Base-by-base conservation (phyloP, 23 red algal genomes). In the Gracilaria vermiculophylla region DNA sequence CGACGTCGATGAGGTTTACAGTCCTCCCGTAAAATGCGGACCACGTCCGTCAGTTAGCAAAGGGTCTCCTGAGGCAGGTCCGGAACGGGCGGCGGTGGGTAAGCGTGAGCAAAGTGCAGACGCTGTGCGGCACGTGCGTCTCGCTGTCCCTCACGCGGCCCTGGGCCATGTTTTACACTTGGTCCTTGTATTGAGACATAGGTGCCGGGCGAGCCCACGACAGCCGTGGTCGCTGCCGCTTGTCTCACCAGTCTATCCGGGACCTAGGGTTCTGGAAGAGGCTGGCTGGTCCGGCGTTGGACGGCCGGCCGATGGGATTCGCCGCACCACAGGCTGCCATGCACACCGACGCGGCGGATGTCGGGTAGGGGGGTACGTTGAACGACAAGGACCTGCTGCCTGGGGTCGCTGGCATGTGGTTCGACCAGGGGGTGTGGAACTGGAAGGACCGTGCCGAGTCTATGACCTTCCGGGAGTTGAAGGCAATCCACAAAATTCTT, bases 41-140 rank as follows among this genome's bases (percentile, higher is more conserved):
- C 19, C 36, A 48, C 1, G 69, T 76, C 0, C 82, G 23, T 4
- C 3, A 12, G 1, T 47, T 87, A 3, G 82, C 64, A 2, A 1
- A 1, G 5, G 15, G 6, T 2, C 4, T 87, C 0, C 58, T 87
- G 0, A 17, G 0, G 1, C n/a, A 58, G 32, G 69, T 31, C 5
- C 62, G 54, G 1, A 17, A 1, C 32, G 53, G 39, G 13, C 39
- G 51, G 11, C 53, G 82, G 1, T 61, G 32, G 65, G 82, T 87
- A 1, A 35, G 16, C 5, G 1, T 42, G 0, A 9, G 6, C 19
- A 33, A 9, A 0, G 0, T 88, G 7, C 15, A 24, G 20, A 36
- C 62, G 21, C 74, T 91, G 60, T 91, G 76, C 20, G 56, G 87
- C 14, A 58, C 74, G 4, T 70, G 75, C 43, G 87, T 91, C 10